Percentiles rank a stretch among this genome's conserved stretches.
Evolutionary conservation across 1,284 basidiomycete genomes (phyloP).

Genomic region (Puccinia triticina): DNA sequence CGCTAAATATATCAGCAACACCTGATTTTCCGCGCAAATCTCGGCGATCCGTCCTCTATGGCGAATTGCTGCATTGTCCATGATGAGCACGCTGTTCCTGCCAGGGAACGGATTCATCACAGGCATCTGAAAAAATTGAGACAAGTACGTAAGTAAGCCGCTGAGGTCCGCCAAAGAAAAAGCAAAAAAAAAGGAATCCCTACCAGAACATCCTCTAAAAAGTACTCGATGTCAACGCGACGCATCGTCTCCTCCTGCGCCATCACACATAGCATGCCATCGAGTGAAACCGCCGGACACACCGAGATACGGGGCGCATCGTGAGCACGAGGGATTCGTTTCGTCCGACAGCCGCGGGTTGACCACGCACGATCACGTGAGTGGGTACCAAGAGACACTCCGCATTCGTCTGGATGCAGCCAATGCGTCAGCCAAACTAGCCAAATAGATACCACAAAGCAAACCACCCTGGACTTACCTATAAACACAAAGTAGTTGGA

Average conservation of each 20-base stretch:
- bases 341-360: neutral
- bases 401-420: neutral
- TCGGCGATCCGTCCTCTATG: neutral
- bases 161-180: neutral
- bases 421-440: too few relatives aligned
- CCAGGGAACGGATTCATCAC: constrained; percentile 8
- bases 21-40: neutral
- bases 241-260: neutral
- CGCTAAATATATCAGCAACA: neutral
- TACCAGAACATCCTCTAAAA: neutral
- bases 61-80: neutral
- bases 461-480: neutral
- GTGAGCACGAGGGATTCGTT: neutral
- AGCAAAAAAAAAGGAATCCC: neutral
- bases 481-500: neutral
- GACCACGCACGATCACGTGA: neutral
- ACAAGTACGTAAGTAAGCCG: too few relatives aligned
- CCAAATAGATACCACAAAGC: too few relatives aligned
- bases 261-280: neutral
- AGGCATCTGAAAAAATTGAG: constrained; percentile 1
- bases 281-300: neutral
- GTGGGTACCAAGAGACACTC: neutral
- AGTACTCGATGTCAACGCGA: neutral
- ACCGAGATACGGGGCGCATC: neutral
- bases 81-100: neutral